Evolutionary conservation across 768 basidiomycete genomes (phyloP).

Genomic region (Phaeolepiota aurea): DNA sequence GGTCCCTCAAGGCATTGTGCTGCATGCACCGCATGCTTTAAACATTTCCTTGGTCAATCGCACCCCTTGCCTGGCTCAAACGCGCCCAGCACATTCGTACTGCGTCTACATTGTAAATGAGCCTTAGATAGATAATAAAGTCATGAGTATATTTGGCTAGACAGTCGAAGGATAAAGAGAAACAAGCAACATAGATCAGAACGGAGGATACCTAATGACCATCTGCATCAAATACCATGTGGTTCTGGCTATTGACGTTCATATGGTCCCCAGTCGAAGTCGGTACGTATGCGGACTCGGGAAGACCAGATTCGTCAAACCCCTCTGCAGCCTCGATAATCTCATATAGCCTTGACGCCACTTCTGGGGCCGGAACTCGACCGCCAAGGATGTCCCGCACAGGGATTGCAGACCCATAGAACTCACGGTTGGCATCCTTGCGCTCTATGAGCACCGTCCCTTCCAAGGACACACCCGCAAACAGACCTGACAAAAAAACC

Average conservation of each 20-base stretch:
- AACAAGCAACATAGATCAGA: not conserved
- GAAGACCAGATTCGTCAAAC: slow-evolving; percentile 77
- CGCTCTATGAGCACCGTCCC: slow-evolving; percentile 92
- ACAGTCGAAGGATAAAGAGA: too few relatives aligned
- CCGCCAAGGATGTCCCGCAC: slow-evolving; percentile 89
- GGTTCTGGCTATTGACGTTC: slow-evolving; percentile 29
- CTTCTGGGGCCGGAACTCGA: slow-evolving; percentile 94
- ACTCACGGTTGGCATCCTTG: slow-evolving; percentile 93
- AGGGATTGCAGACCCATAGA: slow-evolving; percentile 88
- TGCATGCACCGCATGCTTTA: too few relatives aligned
- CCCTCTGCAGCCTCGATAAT: slow-evolving; percentile 96
- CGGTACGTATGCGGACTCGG: slow-evolving; percentile 76
- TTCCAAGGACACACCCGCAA: slow-evolving; percentile 90
- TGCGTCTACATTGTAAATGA: too few relatives aligned
- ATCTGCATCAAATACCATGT: slow-evolving; percentile 77
- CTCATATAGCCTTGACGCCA: slow-evolving; percentile 87
- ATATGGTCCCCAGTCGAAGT: slow-evolving; percentile 52
- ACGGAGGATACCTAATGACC: slow-evolving; percentile 19
- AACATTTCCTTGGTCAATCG: too few relatives aligned
- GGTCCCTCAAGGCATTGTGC: too few relatives aligned
- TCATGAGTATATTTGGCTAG: too few relatives aligned
- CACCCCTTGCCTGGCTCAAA: too few relatives aligned
- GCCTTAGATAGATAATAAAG: too few relatives aligned
- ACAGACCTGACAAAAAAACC: slow-evolving; percentile 63
- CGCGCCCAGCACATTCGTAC: too few relatives aligned